Evolutionary conservation across 2,329 filamentous ascomycete genomes (phyloP).

Genomic region (Lasiodiplodia citricola): DNA sequence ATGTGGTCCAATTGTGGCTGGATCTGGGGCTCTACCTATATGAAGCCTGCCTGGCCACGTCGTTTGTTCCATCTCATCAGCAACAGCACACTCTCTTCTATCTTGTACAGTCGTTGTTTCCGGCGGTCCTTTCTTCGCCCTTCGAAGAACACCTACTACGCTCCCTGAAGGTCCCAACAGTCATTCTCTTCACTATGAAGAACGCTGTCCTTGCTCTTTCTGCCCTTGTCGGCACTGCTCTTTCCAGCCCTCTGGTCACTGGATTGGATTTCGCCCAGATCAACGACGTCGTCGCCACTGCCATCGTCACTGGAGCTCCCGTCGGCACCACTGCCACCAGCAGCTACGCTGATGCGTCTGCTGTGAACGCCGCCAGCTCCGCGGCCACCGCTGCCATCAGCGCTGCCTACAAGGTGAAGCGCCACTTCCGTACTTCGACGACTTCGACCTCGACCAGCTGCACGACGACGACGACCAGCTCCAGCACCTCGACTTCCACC

Average conservation of each 20-base stretch:
- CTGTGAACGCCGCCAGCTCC: conserved; percentile 6
- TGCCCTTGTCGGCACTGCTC: conserved; percentile 19
- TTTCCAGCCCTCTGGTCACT: conserved; percentile 2
- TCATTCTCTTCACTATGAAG: conserved; percentile 22
- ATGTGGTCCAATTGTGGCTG: conserved; percentile 2
- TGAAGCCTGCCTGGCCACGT: not conserved
- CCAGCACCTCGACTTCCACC: not conserved
- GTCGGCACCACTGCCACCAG: not conserved
- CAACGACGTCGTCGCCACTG: conserved; percentile 14
- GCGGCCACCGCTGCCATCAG: not conserved
- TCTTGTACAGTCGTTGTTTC: not conserved
- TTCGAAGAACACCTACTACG: conserved; percentile 16
- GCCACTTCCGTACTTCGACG: not conserved
- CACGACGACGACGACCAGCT: not conserved
- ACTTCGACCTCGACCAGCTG: not conserved
- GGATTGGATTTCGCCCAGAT: conserved; percentile 16
- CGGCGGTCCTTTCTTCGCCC: conserved; percentile 13
- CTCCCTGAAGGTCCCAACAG: not conserved
- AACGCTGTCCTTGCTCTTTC: conserved; percentile 21
- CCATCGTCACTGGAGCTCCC: not conserved
- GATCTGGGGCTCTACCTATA: not conserved
- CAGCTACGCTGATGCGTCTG: not conserved
- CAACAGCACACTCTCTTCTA: conserved; percentile 12
- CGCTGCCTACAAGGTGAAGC: conserved; percentile 15
- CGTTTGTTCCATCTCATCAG: not conserved